Evolutionary conservation across 1,139 yeast genomes (phyloP), one percentile per base, ranked within the genome.

Genomic region (Debaryomyces sp.): DNA sequence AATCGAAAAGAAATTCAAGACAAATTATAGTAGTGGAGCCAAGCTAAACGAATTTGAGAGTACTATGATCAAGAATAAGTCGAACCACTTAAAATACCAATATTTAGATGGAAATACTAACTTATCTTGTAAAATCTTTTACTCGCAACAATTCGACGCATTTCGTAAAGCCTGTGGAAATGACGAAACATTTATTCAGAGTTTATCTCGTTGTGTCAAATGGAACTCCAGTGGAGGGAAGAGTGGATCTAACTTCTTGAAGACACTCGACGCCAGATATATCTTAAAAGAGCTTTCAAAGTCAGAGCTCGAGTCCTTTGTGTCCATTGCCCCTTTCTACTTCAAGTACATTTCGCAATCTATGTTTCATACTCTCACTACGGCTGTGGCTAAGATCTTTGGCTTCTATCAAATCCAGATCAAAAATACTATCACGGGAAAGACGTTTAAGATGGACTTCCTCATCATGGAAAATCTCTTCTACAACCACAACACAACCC

Each of bases 181-280:
- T 52, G 84, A 85, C 50, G 87, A 81, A 5, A 81, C 81, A 55
- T 94, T 87, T 57, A 82, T 94, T 37, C 97, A 91, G 64, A 90
- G 97, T 65, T 78, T 95, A 48, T 86, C 97, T 12, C 72, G 99
- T 53, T 94, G 99, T 68, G 82, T 91, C 29, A 89, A 91, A 63
- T 95, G 98, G 98, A 94, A 94, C 59, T 87, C 96, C 0, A 82
- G 87, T 41, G 99, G 99, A 34, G 99, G 99, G 38, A 94, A 94
- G 64, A 89, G 96, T 65, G 98, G 98, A 0, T 89, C 97, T 2
- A 90, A 91, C 17, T 95, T 95, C 66, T 73, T 95, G 67, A 95
- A 94, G 62, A 95, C 99, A 0, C 61, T 89, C 45, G 99, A 95
- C 67, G 90, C 92, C 61, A 72, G 98, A 50, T 84, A 92, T 55